A percentile compares a stretch with the other conserved stretches of the same genome.
These are phyloP conservation scores for Harringtonia aguacate DNA, from an alignment of 2,329 filamentous ascomycete genomes.

Conservation along the genomic window DNA sequence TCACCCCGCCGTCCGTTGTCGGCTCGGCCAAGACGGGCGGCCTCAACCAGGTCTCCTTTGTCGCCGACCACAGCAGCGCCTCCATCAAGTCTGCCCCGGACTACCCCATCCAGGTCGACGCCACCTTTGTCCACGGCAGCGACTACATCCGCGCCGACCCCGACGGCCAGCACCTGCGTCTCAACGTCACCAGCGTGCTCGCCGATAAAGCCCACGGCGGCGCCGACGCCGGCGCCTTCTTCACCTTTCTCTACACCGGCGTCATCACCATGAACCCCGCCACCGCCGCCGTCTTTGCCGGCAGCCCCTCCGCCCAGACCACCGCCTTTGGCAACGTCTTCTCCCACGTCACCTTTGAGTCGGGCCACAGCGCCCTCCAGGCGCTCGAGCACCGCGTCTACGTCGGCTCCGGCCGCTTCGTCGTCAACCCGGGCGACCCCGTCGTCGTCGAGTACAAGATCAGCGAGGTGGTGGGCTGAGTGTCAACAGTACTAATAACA, in stretches of 20 bases:
- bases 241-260: constrained; percentile 28
- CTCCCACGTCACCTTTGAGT: constrained; percentile 26
- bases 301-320: constrained; percentile 23
- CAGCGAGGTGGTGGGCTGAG: constrained; percentile 28
- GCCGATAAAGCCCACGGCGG: constrained; percentile 21
- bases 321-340: constrained; percentile 27
- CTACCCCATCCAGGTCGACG: constrained; percentile 27
- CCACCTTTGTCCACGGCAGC: constrained; percentile 25
- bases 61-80: constrained; percentile 16
- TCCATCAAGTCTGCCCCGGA: constrained; percentile 22
- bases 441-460: constrained; percentile 33
- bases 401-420: constrained; percentile 29
- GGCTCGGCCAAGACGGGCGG: constrained; percentile 18
- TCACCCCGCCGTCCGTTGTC: constrained; percentile 17
- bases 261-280: constrained; percentile 19
- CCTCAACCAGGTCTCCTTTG: constrained; percentile 20
- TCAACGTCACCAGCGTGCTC: constrained; percentile 26
- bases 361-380: constrained; percentile 21
- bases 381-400: constrained; percentile 27
- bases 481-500: no score
- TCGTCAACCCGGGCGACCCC: constrained; percentile 27
- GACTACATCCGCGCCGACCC: constrained; percentile 30
- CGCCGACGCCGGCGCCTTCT: constrained; percentile 17
- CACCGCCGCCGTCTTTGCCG: constrained; percentile 22
- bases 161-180: constrained; percentile 22